Evolutionary conservation across 2,329 filamentous ascomycete genomes (phyloP), one percentile per base, ranked within the genome.

Genomic region (Verticillium isaacii): DNA sequence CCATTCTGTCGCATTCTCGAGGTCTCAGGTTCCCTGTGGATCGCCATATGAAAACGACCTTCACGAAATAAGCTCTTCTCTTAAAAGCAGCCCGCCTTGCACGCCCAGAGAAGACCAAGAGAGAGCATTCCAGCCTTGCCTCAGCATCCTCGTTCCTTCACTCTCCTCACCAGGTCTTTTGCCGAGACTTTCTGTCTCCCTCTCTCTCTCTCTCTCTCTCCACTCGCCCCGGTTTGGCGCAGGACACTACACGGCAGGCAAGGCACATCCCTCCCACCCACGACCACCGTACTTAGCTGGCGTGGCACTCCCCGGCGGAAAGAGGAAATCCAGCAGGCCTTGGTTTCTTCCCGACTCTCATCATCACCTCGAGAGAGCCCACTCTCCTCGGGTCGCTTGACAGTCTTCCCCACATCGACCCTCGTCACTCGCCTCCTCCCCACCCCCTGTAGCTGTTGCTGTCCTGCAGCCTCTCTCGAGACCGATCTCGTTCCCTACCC

Each of bases 271-370:
- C 7, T 50, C 41, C 41, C 41, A 50, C 41, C 39, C 41, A 50
- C 41, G 41, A 50, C 41, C 41, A 50, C 19, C n/a, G 41, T 50
- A 50, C 41, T 50, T 50, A 50, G 41, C 5, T 50, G 41, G 41
- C 41, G 41, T 50, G 41, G 19, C 41, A 50, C 41, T 50, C 41
- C 41, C 41, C 41, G 41, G 41, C 41, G 41, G 41, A 59, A 32
- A 25, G 32, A 32, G 25, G 58, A 55, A 59, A 59, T 59, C 58
- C 32, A 59, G 58, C 58, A 59, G 58, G 58, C 15, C 58, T 55
- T 45, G 58, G 32, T 54, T 59, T 52, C 58, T 55, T 37, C 8
- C 32, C 56, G 56, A 25, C 55, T 57, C 55, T 57, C n/a, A n/a
- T 36, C 34, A n/a, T 32, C 25, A 58, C 37, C n/a, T 50, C 37